Base-by-base conservation (phyloP, 768 basidiomycete genomes). In the Antrodiella citrinella region DNA sequence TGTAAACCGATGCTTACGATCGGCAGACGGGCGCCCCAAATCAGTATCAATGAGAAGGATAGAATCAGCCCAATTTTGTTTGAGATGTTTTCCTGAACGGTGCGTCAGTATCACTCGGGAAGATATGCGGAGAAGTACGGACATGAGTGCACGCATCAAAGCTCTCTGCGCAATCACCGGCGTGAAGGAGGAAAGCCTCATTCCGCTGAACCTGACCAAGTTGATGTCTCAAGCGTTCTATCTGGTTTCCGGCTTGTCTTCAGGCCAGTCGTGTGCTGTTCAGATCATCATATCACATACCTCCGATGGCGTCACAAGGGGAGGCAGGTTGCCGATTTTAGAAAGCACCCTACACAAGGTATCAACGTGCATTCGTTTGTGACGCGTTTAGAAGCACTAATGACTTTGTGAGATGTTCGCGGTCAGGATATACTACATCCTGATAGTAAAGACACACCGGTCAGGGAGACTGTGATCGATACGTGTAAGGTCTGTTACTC, bases 111-210 rank as follows among this genome's bases (percentile, higher is more conserved):
- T 20, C 25, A 12, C 15, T 9, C 21, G 13, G 12, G 49, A 46
- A 48, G 47, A 49, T 26, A 48, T 26, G 50, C 3, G 39, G 26
- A 45, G 20, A 0, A 26, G 23, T n/a, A 72, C 77, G 59, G 62
- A 90, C 89, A 54, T 90, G 80, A 0, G 89, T 91, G 63, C 91
- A 93, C 0, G 90, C 91, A 58, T 89, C 86, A 60, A 95, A 94
- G 64, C 89, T 86, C 66, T 94, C 91, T n/a, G 91, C 93, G 59
- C 96, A 99, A 61, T 99, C 96, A 2, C 96, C 96, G 0, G 96
- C 96, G 54, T 99, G 96, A 2, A 99, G 76, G 30, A 99, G 74
- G 68, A 99, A 98, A 0, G 91, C 92, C 59, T 94, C 81, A 54
- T 91, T 89, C 18, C 75, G 75, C 57, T 96, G 86, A 2, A 94